Evolutionary conservation across 2,329 filamentous ascomycete genomes (phyloP).

Genomic region (Coniochaeta sp.): DNA sequence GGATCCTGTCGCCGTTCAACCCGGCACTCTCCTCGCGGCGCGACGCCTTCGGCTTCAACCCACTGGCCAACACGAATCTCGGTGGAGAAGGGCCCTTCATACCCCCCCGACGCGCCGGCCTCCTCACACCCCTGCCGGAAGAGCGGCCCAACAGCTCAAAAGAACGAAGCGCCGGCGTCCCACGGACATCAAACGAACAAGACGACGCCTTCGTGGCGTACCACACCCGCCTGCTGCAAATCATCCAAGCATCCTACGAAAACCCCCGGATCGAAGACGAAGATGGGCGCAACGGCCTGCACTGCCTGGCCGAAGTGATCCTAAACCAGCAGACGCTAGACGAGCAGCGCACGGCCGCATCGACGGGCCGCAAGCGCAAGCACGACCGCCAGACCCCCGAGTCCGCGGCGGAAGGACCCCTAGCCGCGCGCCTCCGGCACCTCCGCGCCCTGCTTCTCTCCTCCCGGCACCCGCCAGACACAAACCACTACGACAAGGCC

Average conservation of each 20-base stretch:
- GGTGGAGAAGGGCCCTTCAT: slow-evolving; percentile 14
- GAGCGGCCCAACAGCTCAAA: slow-evolving; percentile 13
- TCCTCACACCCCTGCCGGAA: slow-evolving; percentile 6
- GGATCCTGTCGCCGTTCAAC: slow-evolving; percentile 27
- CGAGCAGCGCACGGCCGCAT: slow-evolving; percentile 22
- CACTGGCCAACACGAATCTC: slow-evolving; percentile 15
- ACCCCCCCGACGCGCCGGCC: slow-evolving; percentile 12
- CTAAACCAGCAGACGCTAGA: slow-evolving; percentile 30
- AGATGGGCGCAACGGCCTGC: slow-evolving; percentile 47
- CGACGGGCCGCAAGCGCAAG: slow-evolving; percentile 28
- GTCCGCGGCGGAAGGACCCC: slow-evolving; percentile 7
- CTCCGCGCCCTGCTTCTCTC: slow-evolving; percentile 17
- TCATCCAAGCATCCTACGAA: slow-evolving; percentile 25
- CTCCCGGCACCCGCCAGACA: slow-evolving; percentile 34
- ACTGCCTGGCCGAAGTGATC: slow-evolving; percentile 50
- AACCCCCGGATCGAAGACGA: slow-evolving; percentile 29
- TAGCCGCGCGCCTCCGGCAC: slow-evolving; percentile 18
- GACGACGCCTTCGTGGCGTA: slow-evolving; percentile 21
- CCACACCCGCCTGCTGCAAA: slow-evolving; percentile 26
- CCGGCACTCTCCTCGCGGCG: slow-evolving; percentile 26
- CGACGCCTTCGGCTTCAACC: slow-evolving; percentile 40
- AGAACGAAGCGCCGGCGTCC: slow-evolving; percentile 13
- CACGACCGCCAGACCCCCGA: slow-evolving; percentile 22
- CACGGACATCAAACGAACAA: slow-evolving; percentile 9
- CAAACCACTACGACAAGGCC: slow-evolving; percentile 43